These are phyloP conservation scores for Aspergillus asperescens DNA, from an alignment of 495 filamentous ascomycete genomes.

Conservation along the genomic window DNA sequence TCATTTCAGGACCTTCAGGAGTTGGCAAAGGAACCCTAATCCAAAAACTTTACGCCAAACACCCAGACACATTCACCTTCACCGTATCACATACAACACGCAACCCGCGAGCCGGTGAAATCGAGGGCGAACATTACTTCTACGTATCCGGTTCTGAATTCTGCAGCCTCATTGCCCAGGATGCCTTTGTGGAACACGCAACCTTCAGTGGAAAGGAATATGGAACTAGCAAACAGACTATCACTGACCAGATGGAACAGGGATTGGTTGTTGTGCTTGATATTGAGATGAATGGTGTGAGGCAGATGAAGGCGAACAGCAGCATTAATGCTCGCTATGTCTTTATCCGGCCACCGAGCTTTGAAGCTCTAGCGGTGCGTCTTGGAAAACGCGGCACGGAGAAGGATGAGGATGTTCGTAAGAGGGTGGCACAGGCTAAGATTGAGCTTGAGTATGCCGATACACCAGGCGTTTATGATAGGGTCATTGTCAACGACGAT, in stretches of 20 bases:
- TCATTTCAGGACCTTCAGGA: constrained; percentile 78
- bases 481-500: constrained; percentile 77
- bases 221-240: constrained; percentile 68
- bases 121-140: constrained; percentile 68
- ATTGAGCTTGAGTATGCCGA: constrained; percentile 73
- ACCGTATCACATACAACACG: constrained; percentile 68
- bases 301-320: constrained; percentile 68
- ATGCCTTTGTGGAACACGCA: constrained; percentile 76
- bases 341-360: constrained; percentile 68
- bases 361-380: constrained; percentile 64
- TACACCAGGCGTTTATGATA: constrained; percentile 61
- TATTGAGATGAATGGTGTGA: constrained; percentile 89
- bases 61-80: constrained; percentile 69
- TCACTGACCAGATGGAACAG: constrained; percentile 59
- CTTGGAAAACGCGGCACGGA: constrained; percentile 74
- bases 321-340: constrained; percentile 64
- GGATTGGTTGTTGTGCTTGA: constrained; percentile 48
- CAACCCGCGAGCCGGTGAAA: constrained; percentile 63
- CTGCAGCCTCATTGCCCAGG: constrained; percentile 52
- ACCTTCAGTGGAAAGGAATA: constrained; percentile 74
- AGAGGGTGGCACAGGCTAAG: constrained; percentile 66
- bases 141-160: constrained; percentile 65
- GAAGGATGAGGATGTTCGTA: constrained; percentile 62
- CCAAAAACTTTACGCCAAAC: constrained; percentile 54
- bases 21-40: constrained; percentile 81